A percentile compares a stretch with the other conserved stretches of the same genome.
phyloP scores from a whole-genome alignment of 192 early-diverging fungal genomes.

The Rhizophagus prolifer region DNA sequence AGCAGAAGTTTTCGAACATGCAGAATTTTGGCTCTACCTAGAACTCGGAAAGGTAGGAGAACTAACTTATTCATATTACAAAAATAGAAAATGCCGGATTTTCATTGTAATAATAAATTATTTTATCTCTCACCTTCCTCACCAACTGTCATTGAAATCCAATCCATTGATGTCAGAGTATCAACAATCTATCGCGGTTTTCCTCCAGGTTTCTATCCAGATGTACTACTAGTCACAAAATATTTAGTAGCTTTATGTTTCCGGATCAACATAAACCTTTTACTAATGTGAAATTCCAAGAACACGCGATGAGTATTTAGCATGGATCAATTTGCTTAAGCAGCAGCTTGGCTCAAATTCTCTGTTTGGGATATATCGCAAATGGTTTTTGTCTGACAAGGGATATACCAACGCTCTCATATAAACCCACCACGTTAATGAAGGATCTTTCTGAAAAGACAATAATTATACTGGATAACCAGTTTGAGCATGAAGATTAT shows the following conservation, averaged over 20 bases:
- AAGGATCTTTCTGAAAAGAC: background rate
- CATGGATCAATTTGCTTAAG: background rate
- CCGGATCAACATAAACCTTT: too few species aligned
- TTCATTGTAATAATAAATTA: too few species aligned
- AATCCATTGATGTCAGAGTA: too few species aligned
- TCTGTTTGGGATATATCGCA: conserved; percentile 1
- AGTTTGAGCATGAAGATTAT: background rate
- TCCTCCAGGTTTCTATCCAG: too few species aligned
- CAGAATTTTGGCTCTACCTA: background rate
- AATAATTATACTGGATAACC: too few species aligned
- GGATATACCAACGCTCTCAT: background rate
- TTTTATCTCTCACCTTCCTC: too few species aligned
- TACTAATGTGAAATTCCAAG: background rate
- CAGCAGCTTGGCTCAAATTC: background rate
- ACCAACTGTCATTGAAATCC: too few species aligned
- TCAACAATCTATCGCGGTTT: too few species aligned
- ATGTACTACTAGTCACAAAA: too few species aligned
- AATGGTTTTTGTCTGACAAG: conserved; percentile 17
- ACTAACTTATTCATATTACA: too few species aligned
- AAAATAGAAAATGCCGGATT: background rate
- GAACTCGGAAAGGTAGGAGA: too few species aligned
- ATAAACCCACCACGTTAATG: conserved; percentile 21
- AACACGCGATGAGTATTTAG: background rate
- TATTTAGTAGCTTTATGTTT: too few species aligned
- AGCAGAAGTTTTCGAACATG: background rate